These are phyloP conservation scores for Rhodotorula babjevae DNA, from an alignment of 768 basidiomycete genomes.

Conservation along the genomic window DNA sequence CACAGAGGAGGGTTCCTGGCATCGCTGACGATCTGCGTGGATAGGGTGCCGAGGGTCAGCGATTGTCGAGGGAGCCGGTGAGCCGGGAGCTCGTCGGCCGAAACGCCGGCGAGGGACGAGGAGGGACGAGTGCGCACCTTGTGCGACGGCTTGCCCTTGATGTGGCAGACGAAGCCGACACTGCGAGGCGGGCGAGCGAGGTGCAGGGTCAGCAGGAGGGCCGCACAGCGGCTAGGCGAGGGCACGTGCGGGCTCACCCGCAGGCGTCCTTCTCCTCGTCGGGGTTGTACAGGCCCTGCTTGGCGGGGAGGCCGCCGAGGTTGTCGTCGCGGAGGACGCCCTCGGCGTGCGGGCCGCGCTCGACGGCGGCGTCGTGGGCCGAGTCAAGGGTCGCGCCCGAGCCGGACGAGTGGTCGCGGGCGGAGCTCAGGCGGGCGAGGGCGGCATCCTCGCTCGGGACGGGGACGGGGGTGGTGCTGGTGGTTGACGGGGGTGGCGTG, in stretches of 20 bases:
- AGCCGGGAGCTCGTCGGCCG: too few relatives aligned
- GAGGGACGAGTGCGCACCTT: background rate
- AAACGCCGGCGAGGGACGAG: background rate
- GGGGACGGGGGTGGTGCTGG: too few relatives aligned
- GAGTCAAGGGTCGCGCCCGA: too few relatives aligned
- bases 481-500: background rate
- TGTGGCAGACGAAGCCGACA: conserved; percentile 96
- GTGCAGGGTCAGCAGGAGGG: too few relatives aligned
- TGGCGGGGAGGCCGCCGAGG: conserved; percentile 59
- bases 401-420: too few relatives aligned
- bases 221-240: too few relatives aligned
- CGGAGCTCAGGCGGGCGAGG: background rate
- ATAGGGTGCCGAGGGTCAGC: conserved; percentile 47
- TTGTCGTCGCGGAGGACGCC: conserved; percentile 17
- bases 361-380: conserved; percentile 10
- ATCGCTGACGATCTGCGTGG: conserved; percentile 94
- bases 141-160: conserved; percentile 66
- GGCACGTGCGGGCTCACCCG: conserved; percentile 50
- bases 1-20: conserved; percentile 54
- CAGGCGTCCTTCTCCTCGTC: conserved; percentile 89
- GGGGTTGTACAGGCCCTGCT: conserved; percentile 83
- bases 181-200: background rate
- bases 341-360: conserved; percentile 13
- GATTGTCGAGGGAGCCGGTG: background rate
- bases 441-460: background rate